Conservation (phyloP, 164 flowering plant genomes). For the Stephania yunnanensis region DNA sequence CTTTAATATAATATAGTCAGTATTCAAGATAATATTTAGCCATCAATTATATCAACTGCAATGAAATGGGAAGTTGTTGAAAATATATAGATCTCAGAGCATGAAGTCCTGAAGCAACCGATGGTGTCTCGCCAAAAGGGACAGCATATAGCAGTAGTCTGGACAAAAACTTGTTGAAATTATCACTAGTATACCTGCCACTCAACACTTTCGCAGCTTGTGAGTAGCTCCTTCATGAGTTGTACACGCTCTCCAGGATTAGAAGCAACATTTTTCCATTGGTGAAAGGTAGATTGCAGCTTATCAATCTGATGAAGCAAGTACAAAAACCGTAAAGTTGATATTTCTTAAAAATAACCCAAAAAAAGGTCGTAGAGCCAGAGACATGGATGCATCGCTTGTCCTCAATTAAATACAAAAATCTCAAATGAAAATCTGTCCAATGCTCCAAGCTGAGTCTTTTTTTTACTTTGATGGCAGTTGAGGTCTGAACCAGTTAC, state of each 20-base stretch:
- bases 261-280: slow-evolving; percentile 58
- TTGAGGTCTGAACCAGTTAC: not conserved
- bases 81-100: not conserved
- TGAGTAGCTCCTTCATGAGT: slow-evolving; percentile 59
- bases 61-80: not conserved
- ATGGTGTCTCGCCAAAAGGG: not conserved
- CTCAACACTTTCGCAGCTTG: slow-evolving; percentile 76
- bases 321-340: not conserved
- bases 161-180: not conserved
- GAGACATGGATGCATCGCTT: not conserved
- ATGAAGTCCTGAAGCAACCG: not conserved
- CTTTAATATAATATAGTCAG: not conserved
- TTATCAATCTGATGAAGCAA: slow-evolving; percentile 64
- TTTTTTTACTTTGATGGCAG: not conserved
- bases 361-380: not conserved
- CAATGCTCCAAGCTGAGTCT: too few relatives aligned
- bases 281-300: slow-evolving; percentile 59
- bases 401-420: not conserved
- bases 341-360: not conserved
- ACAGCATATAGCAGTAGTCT: not conserved
- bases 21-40: not conserved
- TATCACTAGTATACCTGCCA: slow-evolving; percentile 70
- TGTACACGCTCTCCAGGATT: slow-evolving; percentile 47
- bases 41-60: not conserved
- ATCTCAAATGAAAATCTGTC: not conserved